A percentile compares a stretch with the other conserved stretches of the same genome.
These are phyloP conservation scores for Cryptococcus deneoformans DNA, from an alignment of 1,284 basidiomycete genomes.

Conservation along the genomic window DNA sequence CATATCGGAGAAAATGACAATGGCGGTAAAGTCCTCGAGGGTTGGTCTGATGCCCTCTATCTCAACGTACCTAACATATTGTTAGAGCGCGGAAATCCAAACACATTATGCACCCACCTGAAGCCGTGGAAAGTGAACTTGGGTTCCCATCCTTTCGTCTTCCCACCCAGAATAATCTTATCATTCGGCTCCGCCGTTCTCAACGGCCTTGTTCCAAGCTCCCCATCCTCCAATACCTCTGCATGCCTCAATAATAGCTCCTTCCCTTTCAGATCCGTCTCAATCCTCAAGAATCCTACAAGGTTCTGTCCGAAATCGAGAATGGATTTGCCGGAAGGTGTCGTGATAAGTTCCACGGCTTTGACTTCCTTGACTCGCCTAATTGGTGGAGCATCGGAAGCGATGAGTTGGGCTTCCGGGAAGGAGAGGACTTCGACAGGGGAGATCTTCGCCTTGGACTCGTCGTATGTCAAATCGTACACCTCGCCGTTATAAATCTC, in stretches of 20 bases:
- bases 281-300: constrained; percentile 30
- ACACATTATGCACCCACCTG: constrained; percentile 1
- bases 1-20: constrained; percentile 34
- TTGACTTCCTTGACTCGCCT: constrained; percentile 19
- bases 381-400: constrained; percentile 34
- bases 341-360: constrained; percentile 27
- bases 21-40: constrained; percentile 20
- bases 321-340: constrained; percentile 28
- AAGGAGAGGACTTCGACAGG: constrained; percentile 9
- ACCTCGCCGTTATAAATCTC: constrained; percentile 41
- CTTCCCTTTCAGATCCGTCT: constrained; percentile 6
- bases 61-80: constrained; percentile 13
- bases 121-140: constrained; percentile 43
- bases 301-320: constrained; percentile 44
- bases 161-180: constrained; percentile 18
- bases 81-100: no score
- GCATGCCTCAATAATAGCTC: constrained; percentile 25
- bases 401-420: constrained; percentile 20
- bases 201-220: constrained; percentile 33
- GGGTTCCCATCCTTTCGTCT: constrained; percentile 27
- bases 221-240: constrained; percentile 36
- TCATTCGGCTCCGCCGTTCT: constrained; percentile 21
- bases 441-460: not conserved
- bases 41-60: constrained; percentile 15
- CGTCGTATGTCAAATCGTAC: constrained; percentile 16